Evolutionary conservation across 768 basidiomycete species (phyloP), one percentile per base, ranked within the genome.

Genomic region (Pulveroboletus sp.): DNA sequence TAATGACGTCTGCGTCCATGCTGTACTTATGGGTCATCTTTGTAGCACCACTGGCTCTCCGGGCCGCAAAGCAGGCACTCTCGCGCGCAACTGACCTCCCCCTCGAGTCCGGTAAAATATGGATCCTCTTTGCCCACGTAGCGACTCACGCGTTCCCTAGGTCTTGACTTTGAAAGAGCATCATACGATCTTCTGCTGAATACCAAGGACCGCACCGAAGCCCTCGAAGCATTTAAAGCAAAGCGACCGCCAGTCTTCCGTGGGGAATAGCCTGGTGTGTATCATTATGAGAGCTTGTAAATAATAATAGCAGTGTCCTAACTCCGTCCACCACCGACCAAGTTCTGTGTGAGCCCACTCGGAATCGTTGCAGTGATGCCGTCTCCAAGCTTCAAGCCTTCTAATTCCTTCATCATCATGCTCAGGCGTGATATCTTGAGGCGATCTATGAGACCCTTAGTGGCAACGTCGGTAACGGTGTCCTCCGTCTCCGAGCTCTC

Each of bases 81-180:
- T 86, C 87, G 13, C 78, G 86, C 21, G 88, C 91, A 17, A 75
- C 77, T n/a, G 85, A 91, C 58, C 72, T 93, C 13, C 72, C 86
- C 3, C 71, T 94, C 7, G 91, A 94, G 68, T 77, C 83, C 49
- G 90, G 89, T 80, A 51, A 52, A 57, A 11, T 2, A 16, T 1
- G 11, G 9, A 6, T 6, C 32, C 6, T 25, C 13, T 20, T 17
- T 37, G 20, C 10, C 17, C 23, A 24, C 45, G 23, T 32, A 13
- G 16, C 37, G 6, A 12, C 55, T 59, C 36, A 49, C 27, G 6
- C 5, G 3, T 35, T 40, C 27, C 32, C 13, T 52, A 82, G 91
- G 90, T n/a, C 76, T 97, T n/a, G 90, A 94, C 64, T 90, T 94
- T 53, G 94, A 97, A 66, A 77, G 88, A 31, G 82, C 84, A 6